Evolutionary conservation across 1,284 basidiomycete genomes (phyloP), one percentile per base, ranked within the genome.

Genomic region (Papiliotrema flavescens): DNA sequence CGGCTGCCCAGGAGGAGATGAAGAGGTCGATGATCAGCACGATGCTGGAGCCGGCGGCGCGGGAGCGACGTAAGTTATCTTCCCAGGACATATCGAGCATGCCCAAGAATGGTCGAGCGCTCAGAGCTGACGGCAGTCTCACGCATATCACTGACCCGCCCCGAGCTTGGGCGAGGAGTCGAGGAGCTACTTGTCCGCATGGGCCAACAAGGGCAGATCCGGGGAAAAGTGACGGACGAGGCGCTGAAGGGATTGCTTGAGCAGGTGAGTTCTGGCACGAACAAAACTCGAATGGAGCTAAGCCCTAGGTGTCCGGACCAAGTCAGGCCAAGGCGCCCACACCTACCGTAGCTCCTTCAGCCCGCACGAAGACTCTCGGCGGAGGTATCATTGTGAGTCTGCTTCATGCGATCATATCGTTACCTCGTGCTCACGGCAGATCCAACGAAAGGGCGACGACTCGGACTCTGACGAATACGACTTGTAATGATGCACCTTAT

Each of bases 171-270:
- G 6, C 80, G 83, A 54, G 86, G 93, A 73, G 92, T 98, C 62
- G 89, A 96, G 75, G 82, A 81, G 14, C 84, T 96, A 54, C 79
- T 98, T 42, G 71, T 93, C 36, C 83, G 90, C 41, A 94, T 97
- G 90, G 93, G 89, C 7, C 90, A 94, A 75, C 82, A 84, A 2
- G 93, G 94, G n/a, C 93, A 97, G 75, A 79, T 98, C 46, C 82
- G 88, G 52, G 88, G 88, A 13, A 82, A 87, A 52, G 87, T 98
- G 42, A 86, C 84, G 24, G 95, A 98, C 73, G 81, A 84, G 45
- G 91, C 95, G 70, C 81, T 98, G 55, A 95, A 98, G 67, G 87
- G 86, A 36, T 79, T 98, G 19, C 81, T 98, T 52, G 90, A 98
- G 71, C 93, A 98, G 83, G 93, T 93, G 61, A 62, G 67, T 60